These are phyloP conservation scores for Septoria petroselini DNA, from an alignment of 2,329 filamentous ascomycete genomes.

Conservation along the genomic window DNA sequence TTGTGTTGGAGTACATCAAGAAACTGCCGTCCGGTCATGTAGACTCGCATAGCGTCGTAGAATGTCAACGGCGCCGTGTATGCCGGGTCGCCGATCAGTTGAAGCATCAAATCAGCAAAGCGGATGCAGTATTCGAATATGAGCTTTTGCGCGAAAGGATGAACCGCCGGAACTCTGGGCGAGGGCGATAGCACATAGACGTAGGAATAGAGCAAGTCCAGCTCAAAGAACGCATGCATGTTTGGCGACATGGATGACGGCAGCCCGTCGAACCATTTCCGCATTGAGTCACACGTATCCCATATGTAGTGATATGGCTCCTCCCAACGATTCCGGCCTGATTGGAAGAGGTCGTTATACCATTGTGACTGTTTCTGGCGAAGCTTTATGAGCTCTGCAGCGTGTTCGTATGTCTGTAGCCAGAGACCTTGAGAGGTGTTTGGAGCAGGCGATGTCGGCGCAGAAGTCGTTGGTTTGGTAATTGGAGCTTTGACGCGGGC, in stretches of 20 bases:
- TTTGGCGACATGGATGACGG: constrained; percentile 62
- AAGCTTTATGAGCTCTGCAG: constrained; percentile 74
- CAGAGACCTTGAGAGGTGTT: constrained; percentile 42
- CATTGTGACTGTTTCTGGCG: constrained; percentile 82
- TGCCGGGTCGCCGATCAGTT: constrained; percentile 58
- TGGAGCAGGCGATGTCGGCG: constrained; percentile 25
- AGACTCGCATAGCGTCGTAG: constrained; percentile 80
- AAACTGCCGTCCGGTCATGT: constrained; percentile 62
- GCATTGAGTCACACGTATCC: constrained; percentile 72
- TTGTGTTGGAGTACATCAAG: constrained; percentile 56
- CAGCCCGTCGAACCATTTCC: constrained; percentile 75
- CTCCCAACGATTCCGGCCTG: constrained; percentile 63
- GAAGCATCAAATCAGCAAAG: constrained; percentile 67
- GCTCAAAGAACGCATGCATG: constrained; percentile 74
- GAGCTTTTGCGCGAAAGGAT: constrained; percentile 64
- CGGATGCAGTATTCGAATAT: constrained; percentile 28
- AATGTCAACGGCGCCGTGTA: constrained; percentile 74
- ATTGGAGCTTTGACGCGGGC: constrained; percentile 75
- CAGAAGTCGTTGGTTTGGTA: constrained; percentile 31
- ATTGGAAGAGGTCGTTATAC: constrained; percentile 86
- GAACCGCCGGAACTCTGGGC: constrained; percentile 67
- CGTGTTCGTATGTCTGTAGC: constrained; percentile 61
- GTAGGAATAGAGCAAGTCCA: constrained; percentile 87
- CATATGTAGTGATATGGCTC: constrained; percentile 71
- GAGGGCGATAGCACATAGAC: constrained; percentile 85